phyloP scores from a whole-genome alignment of 345 rosid species.

The Linum trigynum region DNA sequence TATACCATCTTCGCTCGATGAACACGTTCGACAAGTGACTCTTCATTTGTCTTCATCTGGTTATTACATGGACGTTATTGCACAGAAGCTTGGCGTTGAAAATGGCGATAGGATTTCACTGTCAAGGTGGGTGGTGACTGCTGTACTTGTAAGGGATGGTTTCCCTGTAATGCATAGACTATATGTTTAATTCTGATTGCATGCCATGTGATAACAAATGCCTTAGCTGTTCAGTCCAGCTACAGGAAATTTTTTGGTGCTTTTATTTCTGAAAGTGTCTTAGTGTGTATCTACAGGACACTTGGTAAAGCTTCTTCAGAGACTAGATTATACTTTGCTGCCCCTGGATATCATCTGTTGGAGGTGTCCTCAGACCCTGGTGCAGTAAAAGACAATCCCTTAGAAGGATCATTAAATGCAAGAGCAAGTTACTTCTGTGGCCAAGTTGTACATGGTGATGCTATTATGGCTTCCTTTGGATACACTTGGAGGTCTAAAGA shows the following conservation, averaged over 20 bases:
- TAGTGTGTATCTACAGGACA: slow-evolving; percentile 34
- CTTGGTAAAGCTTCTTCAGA: slow-evolving; percentile 82
- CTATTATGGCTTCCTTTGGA: slow-evolving; percentile 84
- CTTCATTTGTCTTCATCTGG: slow-evolving; percentile 36
- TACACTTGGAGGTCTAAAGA: slow-evolving; percentile 63
- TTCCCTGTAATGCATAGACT: neutral
- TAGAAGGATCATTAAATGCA: slow-evolving; percentile 43
- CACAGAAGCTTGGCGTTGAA: slow-evolving; percentile 44
- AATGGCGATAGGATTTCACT: slow-evolving; percentile 56
- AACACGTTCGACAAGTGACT: slow-evolving; percentile 36
- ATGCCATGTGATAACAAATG: neutral
- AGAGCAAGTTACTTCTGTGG: slow-evolving; percentile 71
- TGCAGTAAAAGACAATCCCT: slow-evolving; percentile 18
- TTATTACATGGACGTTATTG: slow-evolving; percentile 72
- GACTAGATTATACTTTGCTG: slow-evolving; percentile 60
- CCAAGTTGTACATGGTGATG: slow-evolving; percentile 64
- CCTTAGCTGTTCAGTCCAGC: slow-evolving; percentile 9
- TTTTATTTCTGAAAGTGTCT: neutral
- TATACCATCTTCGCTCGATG: slow-evolving; percentile 42
- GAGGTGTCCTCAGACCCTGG: slow-evolving; percentile 30
- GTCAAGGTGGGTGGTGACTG: slow-evolving; percentile 49
- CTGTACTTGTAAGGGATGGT: neutral
- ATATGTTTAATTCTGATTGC: neutral
- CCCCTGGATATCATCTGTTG: slow-evolving; percentile 28
- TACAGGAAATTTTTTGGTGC: neutral